Conservation (phyloP, 768 basidiomycete genomes). For the Amanita exitialis region DNA sequence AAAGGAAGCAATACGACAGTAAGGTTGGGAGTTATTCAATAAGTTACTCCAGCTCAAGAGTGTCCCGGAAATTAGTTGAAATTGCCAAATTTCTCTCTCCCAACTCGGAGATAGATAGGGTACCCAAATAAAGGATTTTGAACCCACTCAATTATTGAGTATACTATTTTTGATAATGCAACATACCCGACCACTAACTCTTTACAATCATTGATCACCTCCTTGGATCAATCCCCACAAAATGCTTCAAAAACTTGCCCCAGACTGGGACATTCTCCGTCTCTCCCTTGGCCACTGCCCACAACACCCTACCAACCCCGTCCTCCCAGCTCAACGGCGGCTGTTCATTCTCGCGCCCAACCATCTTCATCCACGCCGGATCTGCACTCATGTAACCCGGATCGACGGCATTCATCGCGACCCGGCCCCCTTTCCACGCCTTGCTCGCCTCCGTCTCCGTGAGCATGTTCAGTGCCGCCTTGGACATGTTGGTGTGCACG, state of each 20-base stretch:
- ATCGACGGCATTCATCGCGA: constrained; percentile 25
- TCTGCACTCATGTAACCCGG: constrained; percentile 28
- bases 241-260: constrained; percentile 26
- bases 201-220: too few species aligned
- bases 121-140: too few species aligned
- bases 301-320: constrained; percentile 22
- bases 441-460: constrained; percentile 22
- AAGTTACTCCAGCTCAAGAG: too few species aligned
- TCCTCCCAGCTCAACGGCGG: constrained; percentile 23
- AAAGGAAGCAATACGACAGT: too few species aligned
- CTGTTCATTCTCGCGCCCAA: constrained; percentile 11
- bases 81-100: too few species aligned
- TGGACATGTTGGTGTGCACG: constrained; percentile 28
- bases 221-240: constrained; percentile 14
- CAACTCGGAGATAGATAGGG: too few species aligned
- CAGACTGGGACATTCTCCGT: constrained; percentile 17
- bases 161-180: too few species aligned
- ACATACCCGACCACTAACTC: too few species aligned
- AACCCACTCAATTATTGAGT: too few species aligned
- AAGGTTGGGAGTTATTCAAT: too few species aligned
- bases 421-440: constrained; percentile 18
- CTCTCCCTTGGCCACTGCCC: constrained; percentile 23
- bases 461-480: constrained; percentile 27
- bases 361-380: constrained; percentile 19
- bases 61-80: too few species aligned